Evolutionary conservation across 108 stramenopile genomes (phyloP).

Genomic region (Cylindrotheca closterium): DNA sequence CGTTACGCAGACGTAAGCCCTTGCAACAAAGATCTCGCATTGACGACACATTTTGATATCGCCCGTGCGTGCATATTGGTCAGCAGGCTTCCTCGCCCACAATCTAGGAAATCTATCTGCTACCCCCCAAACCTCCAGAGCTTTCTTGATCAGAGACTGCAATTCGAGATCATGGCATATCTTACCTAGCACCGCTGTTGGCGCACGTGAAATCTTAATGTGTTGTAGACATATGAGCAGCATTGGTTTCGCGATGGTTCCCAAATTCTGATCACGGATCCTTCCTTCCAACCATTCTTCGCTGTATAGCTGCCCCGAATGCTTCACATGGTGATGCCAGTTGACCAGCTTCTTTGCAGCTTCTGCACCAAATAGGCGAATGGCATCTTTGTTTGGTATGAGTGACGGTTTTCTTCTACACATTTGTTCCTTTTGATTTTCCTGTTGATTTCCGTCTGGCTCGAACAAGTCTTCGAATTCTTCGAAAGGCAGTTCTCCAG

Average conservation of each 20-base stretch:
- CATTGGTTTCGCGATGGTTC: neutral
- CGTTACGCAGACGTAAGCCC: conserved; percentile 11
- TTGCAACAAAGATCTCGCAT: conserved; percentile 26
- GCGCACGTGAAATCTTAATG: conserved; percentile 8
- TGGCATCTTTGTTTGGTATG: conserved; percentile 12
- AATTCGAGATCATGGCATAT: conserved; percentile 10
- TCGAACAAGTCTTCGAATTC: conserved; percentile 18
- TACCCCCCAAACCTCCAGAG: conserved; percentile 3
- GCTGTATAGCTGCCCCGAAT: conserved; percentile 17
- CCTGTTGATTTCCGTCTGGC: neutral
- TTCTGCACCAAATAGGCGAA: conserved; percentile 8
- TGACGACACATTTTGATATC: conserved; percentile 2
- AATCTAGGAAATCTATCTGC: conserved; percentile 9
- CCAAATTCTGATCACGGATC: conserved; percentile 15
- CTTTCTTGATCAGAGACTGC: conserved; percentile 7
- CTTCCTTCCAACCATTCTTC: conserved; percentile 14
- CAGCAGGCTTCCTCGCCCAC: neutral
- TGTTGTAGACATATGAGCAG: conserved; percentile 26
- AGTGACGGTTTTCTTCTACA: neutral
- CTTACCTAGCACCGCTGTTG: neutral
- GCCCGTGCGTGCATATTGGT: neutral
- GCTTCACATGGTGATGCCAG: conserved; percentile 1
- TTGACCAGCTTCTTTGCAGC: conserved; percentile 6
- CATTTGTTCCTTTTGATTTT: neutral
- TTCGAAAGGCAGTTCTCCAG: conserved; percentile 12